Percentiles rank a stretch among this genome's conserved stretches.
Conservation (phyloP, 306 rosid genomes). For the Rosa persica region DNA sequence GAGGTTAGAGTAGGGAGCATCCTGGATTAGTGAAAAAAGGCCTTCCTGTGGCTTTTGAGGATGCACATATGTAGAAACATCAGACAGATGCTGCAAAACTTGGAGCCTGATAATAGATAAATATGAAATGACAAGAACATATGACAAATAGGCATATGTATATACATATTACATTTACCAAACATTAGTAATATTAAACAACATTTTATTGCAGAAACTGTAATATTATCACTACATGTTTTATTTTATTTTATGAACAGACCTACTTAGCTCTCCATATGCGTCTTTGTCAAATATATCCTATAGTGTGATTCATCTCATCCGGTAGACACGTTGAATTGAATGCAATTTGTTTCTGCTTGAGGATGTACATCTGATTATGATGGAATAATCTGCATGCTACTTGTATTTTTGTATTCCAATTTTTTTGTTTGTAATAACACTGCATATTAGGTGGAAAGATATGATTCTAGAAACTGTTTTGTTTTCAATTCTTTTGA, state of each 20-base stretch:
- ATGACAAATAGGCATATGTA: neutral
- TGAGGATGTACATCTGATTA: neutral
- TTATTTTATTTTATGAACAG: neutral
- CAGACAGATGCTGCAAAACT: neutral
- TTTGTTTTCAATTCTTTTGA: neutral
- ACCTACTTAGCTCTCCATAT: neutral
- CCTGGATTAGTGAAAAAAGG: neutral
- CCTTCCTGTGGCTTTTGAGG: neutral
- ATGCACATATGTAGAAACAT: neutral
- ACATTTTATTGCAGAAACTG: neutral
- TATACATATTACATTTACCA: neutral
- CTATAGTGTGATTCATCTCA: neutral
- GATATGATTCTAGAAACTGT: neutral
- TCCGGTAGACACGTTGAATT: neutral
- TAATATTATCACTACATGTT: neutral
- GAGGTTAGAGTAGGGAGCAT: neutral
- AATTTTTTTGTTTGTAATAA: neutral
- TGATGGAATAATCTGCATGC: conserved; percentile 1
- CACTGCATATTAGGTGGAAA: neutral
- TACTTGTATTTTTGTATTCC: neutral
- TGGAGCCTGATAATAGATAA: neutral
- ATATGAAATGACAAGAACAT: neutral
- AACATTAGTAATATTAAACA: neutral
- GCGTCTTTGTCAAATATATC: neutral
- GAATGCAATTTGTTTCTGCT: conserved; percentile 2